Base-by-base conservation (phyloP, 495 filamentous ascomycete genomes). In the Friedmanniomyces simplex region DNA sequence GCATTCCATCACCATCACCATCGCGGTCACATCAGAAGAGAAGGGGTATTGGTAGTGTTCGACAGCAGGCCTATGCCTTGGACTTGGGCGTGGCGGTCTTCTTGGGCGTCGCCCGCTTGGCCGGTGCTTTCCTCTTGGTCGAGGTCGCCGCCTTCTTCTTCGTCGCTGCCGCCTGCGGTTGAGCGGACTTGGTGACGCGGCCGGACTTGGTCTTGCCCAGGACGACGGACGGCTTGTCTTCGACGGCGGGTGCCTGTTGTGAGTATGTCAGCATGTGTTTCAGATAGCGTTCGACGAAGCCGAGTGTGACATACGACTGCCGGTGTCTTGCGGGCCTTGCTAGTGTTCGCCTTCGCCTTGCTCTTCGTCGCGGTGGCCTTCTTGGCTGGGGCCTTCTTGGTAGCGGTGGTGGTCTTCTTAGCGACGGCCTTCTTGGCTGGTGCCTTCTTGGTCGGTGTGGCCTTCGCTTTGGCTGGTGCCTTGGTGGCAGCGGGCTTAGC, bases 161-260 rank as follows among this genome's bases (percentile, higher is more conserved):
- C 28, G 28, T 32, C 28, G 28, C 28, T 13, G 36, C 50, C 1
- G 58, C 37, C 36, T 37, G 30, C 10, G 86, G 83, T 22, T 79
- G 71, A 34, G 79, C 76, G 18, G 81, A 80, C 84, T 95, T 95
- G 46, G 88, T 83, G 60, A 95, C 85, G 56, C 90, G 85, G 18
- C 91, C 89, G 21, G 89, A 86, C 82, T 95, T 95, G 70, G 91
- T 95, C 80, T 89, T 95, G 61, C 78, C 79, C 50, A 89, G 71
- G 50, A 87, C 77, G 55, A 85, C 77, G 63, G 86, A 81, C 61
- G 85, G 78, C 74, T 89, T 83, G 54, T 89, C 84, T 48, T 82
- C 81, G 58, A 86, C 77, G 55, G 88, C 86, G 51, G 78, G 77
- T 16, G 82, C 80, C 78, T 43, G 14, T 5, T 81, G 52, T 4